phyloP scores from a whole-genome alignment of 768 basidiomycete genomes.

The Cystofilobasidium macerans region DNA sequence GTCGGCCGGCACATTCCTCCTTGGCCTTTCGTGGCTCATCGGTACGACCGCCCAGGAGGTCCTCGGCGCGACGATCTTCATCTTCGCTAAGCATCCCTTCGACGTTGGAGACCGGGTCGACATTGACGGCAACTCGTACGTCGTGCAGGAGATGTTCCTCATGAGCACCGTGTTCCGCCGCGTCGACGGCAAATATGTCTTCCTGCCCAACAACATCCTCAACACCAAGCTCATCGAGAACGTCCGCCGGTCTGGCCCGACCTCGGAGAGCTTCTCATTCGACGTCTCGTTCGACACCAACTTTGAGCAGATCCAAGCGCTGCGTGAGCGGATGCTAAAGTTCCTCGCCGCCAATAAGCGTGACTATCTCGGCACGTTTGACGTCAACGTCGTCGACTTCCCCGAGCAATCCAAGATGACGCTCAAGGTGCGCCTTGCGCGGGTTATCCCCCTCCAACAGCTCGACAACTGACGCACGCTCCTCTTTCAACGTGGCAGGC shows the following conservation, averaged over 20 bases:
- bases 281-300: slow-evolving; percentile 66
- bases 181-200: slow-evolving; percentile 38
- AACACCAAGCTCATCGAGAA: slow-evolving; percentile 37
- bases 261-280: slow-evolving; percentile 58
- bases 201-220: slow-evolving; percentile 38
- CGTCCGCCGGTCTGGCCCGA: slow-evolving; percentile 45
- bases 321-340: slow-evolving; percentile 66
- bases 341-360: slow-evolving; percentile 59
- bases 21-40: slow-evolving; percentile 71
- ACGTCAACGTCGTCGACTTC: slow-evolving; percentile 43
- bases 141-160: slow-evolving; percentile 77
- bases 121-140: slow-evolving; percentile 50
- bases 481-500: slow-evolving; percentile 2
- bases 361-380: slow-evolving; percentile 66
- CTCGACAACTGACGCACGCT: too few species aligned
- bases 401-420: slow-evolving; percentile 69
- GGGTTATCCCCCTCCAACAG: not conserved
- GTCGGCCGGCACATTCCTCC: slow-evolving; percentile 56
- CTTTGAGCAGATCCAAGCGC: slow-evolving; percentile 67
- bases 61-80: slow-evolving; percentile 74
- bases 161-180: slow-evolving; percentile 47
- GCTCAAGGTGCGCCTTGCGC: slow-evolving; percentile 38
- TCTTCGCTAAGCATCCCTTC: slow-evolving; percentile 55
- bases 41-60: slow-evolving; percentile 68
- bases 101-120: slow-evolving; percentile 44